Evolutionary conservation across 23 red algal genomes (phyloP).

Genomic region (Gracilariopsis chorda): DNA sequence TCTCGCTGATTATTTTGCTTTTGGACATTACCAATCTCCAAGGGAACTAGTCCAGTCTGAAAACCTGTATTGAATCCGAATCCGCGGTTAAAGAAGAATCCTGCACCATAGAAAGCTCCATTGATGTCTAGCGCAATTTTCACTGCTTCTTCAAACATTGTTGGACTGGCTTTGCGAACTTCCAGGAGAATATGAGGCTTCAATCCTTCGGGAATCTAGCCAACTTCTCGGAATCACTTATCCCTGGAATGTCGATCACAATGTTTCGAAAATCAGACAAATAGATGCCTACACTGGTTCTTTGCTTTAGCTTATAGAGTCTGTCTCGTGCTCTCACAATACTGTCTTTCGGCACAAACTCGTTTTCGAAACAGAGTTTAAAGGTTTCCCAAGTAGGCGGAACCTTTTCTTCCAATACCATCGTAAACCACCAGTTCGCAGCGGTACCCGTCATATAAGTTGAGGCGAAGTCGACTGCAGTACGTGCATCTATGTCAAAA

Average conservation of each 20-base stretch:
- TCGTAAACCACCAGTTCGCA: background rate
- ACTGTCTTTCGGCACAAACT: background rate
- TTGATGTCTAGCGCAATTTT: background rate
- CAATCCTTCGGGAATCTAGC: background rate
- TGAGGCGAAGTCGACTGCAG: background rate
- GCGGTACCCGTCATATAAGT: background rate
- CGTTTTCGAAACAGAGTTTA: background rate
- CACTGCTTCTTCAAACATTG: background rate
- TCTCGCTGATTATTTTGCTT: background rate
- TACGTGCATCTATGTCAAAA: background rate
- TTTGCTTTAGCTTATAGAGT: background rate
- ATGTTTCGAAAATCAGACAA: background rate
- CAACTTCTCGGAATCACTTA: background rate
- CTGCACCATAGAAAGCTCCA: slow-evolving; percentile 2
- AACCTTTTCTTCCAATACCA: background rate
- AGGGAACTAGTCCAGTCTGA: background rate
- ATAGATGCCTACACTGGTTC: background rate
- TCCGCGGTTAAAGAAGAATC: background rate
- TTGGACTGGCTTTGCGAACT: background rate
- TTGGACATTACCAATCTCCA: background rate
- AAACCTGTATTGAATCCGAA: background rate
- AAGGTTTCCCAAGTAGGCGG: background rate
- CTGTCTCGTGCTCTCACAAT: background rate
- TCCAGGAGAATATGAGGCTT: background rate
- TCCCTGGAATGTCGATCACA: background rate